Conservation (phyloP, 2,329 filamentous ascomycete species). For the Stagonosporopsis tanaceti region DNA sequence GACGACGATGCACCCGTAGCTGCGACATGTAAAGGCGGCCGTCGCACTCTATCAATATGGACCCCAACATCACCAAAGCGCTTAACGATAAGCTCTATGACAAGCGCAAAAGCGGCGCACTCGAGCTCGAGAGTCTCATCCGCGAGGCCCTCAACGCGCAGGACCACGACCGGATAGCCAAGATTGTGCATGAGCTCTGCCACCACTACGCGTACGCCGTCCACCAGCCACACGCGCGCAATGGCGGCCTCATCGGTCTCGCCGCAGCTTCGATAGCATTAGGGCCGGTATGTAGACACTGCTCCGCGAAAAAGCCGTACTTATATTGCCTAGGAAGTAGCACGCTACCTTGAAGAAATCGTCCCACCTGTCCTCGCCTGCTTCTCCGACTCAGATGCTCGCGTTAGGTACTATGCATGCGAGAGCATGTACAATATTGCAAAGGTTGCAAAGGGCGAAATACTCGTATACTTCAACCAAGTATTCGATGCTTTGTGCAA, state of each 20-base stretch:
- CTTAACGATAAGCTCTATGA: slow-evolving; percentile 99
- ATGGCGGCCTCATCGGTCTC: slow-evolving; percentile 93
- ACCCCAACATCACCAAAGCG: slow-evolving; percentile 85
- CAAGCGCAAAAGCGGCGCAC: slow-evolving; percentile 92
- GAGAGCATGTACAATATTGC: slow-evolving; percentile 99
- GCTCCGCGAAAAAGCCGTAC: slow-evolving; percentile 3
- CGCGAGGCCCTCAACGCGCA: slow-evolving; percentile 79
- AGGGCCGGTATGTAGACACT: slow-evolving; percentile 74
- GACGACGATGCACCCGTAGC: slow-evolving; percentile 17
- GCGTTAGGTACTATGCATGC: slow-evolving; percentile 96
- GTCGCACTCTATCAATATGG: slow-evolving; percentile 66
- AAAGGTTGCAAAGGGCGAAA: slow-evolving; percentile 98
- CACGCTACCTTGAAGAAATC: slow-evolving; percentile 89
- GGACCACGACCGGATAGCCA: slow-evolving; percentile 81
- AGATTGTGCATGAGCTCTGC: slow-evolving; percentile 93
- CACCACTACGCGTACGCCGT: slow-evolving; percentile 98
- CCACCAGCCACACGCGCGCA: slow-evolving; percentile 93
- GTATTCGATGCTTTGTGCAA: slow-evolving; percentile 98
- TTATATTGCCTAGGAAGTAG: slow-evolving; percentile 73
- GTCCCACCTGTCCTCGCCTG: slow-evolving; percentile 96
- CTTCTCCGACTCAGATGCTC: slow-evolving; percentile 97
- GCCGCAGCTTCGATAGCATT: slow-evolving; percentile 95
- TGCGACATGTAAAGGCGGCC: slow-evolving; percentile 39
- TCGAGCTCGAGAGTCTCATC: slow-evolving; percentile 92
- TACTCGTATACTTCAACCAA: slow-evolving; percentile 96